Evolutionary conservation across 2,329 filamentous ascomycete species (phyloP).

Genomic region (Stemphylium beticola): DNA sequence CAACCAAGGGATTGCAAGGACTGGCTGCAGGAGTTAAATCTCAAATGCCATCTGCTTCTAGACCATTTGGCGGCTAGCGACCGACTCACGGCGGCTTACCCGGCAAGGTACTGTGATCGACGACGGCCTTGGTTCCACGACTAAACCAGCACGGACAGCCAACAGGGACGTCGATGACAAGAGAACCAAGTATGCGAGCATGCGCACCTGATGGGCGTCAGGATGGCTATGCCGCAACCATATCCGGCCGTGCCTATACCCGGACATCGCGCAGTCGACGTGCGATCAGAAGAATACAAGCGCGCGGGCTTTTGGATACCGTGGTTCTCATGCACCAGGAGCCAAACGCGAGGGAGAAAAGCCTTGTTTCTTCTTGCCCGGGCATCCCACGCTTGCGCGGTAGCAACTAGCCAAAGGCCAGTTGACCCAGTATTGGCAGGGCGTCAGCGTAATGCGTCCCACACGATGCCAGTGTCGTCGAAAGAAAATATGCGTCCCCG

Average conservation of each 20-base stretch:
- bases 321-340: not conserved
- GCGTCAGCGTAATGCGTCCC: conserved; percentile 8
- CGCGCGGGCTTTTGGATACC: no score
- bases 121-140: conserved; percentile 13
- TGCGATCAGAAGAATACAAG: not conserved
- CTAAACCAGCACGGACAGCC: conserved; percentile 10
- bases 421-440: conserved; percentile 3
- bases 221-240: conserved; percentile 4
- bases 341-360: not conserved
- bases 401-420: not conserved
- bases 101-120: conserved; percentile 31
- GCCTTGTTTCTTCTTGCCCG: not conserved
- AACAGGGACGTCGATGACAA: conserved; percentile 6
- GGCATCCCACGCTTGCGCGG: not conserved
- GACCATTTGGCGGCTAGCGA: conserved; percentile 28
- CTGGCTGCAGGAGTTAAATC: conserved; percentile 25
- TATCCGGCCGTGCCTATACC: not conserved
- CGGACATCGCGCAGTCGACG: conserved; percentile 1
- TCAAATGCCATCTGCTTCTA: conserved; percentile 23
- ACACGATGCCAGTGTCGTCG: conserved; percentile 16
- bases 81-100: conserved; percentile 31
- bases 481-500: conserved; percentile 10
- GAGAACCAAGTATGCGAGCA: not conserved
- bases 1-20: conserved; percentile 15
- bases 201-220: conserved; percentile 3